phyloP scores from a whole-genome alignment of 352 stramenopile genomes.

The Elongisporangium prolatum region DNA sequence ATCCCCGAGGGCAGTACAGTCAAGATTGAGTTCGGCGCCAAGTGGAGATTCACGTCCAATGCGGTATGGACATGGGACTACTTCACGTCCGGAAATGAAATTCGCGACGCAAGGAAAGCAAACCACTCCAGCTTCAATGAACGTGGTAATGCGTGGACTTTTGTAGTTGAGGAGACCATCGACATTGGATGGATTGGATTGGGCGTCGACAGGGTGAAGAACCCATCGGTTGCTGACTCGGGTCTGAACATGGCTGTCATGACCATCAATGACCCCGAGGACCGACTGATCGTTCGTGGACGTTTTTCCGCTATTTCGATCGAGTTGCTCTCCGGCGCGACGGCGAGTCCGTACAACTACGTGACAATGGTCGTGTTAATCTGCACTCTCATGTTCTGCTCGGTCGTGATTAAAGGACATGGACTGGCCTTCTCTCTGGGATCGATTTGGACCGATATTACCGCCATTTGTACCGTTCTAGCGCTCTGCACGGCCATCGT shows the following conservation, averaged over 20 bases:
- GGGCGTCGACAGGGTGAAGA: constrained; percentile 64
- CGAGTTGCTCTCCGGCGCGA: constrained; percentile 49
- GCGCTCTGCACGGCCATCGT: constrained; percentile 67
- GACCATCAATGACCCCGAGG: constrained; percentile 41
- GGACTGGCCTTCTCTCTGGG: constrained; percentile 77
- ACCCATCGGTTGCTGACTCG: constrained; percentile 62
- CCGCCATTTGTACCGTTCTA: constrained; percentile 77
- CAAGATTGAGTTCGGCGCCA: constrained; percentile 47
- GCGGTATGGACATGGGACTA: constrained; percentile 58
- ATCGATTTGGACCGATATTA: constrained; percentile 86
- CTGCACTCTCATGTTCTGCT: constrained; percentile 75
- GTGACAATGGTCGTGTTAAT: constrained; percentile 85
- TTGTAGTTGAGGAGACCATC: constrained; percentile 47
- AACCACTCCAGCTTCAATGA: constrained; percentile 12
- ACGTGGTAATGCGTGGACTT: constrained; percentile 45
- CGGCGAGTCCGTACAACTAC: constrained; percentile 85
- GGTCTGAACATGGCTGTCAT: constrained; percentile 62
- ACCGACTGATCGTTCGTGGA: constrained; percentile 50
- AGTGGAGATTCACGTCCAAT: constrained; percentile 53
- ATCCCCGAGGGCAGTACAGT: constrained; percentile 48
- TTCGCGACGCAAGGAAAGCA: background rate
- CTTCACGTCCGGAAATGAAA: constrained; percentile 13
- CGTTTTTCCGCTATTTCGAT: constrained; percentile 73
- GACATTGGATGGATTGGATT: constrained; percentile 68
- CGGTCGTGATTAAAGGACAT: constrained; percentile 78